Evolutionary conservation across 441 rosid species (phyloP).

Genomic region (Adansonia gregorii): DNA sequence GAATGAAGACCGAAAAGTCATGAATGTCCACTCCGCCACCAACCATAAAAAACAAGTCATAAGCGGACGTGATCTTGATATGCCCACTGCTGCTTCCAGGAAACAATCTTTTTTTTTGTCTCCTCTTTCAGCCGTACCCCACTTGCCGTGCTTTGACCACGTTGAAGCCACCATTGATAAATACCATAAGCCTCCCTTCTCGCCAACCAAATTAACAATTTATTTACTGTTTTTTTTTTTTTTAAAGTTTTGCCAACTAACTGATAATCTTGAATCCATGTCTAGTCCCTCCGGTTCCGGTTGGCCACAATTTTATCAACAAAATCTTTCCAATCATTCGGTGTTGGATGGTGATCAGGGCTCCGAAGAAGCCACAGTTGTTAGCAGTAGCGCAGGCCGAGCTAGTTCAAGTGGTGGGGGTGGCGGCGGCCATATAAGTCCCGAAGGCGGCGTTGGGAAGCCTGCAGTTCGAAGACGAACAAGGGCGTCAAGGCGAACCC

Average conservation of each 20-base stretch:
- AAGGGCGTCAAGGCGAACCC: conserved; percentile 87
- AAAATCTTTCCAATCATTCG: neutral
- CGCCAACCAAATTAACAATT: neutral
- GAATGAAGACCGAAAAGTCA: neutral
- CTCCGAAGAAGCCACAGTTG: neutral
- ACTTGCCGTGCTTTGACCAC: neutral
- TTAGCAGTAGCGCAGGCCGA: neutral
- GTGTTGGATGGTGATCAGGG: neutral
- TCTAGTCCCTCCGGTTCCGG: conserved; percentile 41
- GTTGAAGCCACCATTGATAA: neutral
- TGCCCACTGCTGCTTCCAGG: neutral
- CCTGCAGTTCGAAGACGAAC: conserved; percentile 66
- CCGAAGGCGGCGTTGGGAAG: conserved; percentile 75
- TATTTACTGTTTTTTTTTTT: too few species aligned
- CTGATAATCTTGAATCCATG: conserved; percentile 34
- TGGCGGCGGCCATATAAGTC: conserved; percentile 34
- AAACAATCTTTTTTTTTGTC: neutral
- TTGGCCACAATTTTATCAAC: conserved; percentile 55
- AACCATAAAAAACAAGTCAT: neutral
- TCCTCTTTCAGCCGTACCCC: too few species aligned
- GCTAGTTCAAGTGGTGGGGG: neutral
- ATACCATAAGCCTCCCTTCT: neutral
- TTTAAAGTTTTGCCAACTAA: neutral
- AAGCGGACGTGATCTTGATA: neutral
- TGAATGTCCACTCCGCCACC: neutral